Conservation (phyloP, 768 basidiomycete species). For the Tylopilus rubrobrunneus region DNA sequence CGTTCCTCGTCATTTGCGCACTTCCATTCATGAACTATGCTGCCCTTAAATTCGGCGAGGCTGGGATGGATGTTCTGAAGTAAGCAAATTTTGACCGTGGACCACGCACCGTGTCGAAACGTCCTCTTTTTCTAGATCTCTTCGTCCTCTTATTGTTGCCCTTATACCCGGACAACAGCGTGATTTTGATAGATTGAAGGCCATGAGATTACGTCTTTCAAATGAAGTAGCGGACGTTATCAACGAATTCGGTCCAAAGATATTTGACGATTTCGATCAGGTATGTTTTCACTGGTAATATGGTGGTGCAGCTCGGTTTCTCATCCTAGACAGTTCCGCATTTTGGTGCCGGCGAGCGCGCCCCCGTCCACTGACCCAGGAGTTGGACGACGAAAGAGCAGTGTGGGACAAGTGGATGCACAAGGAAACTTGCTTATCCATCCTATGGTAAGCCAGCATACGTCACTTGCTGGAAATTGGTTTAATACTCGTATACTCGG, state of each 20-base stretch:
- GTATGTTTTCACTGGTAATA: conserved; percentile 36
- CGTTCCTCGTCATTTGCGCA: conserved; percentile 66
- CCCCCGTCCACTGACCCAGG: conserved; percentile 78
- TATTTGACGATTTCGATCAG: conserved; percentile 86
- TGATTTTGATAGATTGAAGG: conserved; percentile 71
- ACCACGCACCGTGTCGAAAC: conserved; percentile 6
- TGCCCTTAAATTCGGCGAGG: conserved; percentile 95
- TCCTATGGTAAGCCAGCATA: conserved; percentile 62
- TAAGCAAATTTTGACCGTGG: conserved; percentile 37
- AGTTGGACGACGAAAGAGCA: conserved; percentile 76
- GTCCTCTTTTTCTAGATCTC: conserved; percentile 52
- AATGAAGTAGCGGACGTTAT: conserved; percentile 82
- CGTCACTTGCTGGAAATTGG: background rate
- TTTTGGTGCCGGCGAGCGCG: conserved; percentile 75
- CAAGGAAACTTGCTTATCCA: conserved; percentile 83
- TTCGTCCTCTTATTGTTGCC: conserved; percentile 84
- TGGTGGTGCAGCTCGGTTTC: background rate
- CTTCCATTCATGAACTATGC: conserved; percentile 90
- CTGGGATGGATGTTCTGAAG: conserved; percentile 97
- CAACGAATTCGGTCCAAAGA: conserved; percentile 82
- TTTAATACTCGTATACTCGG: background rate
- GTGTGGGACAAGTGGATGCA: conserved; percentile 78
- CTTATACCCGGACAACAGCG: conserved; percentile 85
- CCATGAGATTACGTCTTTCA: conserved; percentile 67
- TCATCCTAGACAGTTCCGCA: conserved; percentile 54